Base-by-base conservation (phyloP, 805 yeast genomes). In the Danielia reshetovae region DNA sequence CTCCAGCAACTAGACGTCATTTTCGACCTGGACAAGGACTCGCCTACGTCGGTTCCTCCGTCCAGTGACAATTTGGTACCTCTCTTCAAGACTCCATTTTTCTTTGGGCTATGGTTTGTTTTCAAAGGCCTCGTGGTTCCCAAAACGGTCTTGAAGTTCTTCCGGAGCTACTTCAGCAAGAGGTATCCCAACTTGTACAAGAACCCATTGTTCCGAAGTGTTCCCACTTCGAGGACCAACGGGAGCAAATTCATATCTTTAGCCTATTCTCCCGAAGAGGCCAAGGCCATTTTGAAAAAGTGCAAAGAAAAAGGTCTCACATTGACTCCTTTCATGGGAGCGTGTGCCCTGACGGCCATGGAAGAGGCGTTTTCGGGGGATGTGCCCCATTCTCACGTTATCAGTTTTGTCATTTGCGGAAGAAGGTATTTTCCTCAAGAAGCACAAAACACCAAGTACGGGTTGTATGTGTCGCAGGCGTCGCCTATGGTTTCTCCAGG, bases 281-380 rank as follows among this genome's bases (percentile, higher is more conserved):
- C 33, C 7, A 25, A 23, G 5, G 10, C 16, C 5, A 13, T 43
- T 11, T 32, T 43, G 27, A 32, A 27, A 7, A 17, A 23, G 7
- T 38, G 42, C 27, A 35, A 35, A 11, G 24, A 11, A 11, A 18
- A 24, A 7, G 23, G 22, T 2, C 6, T 32, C 12, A 40, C 49
- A 2, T 21, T 45, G 34, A 43, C 49, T 8, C 40, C 48, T 12
- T 30, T 29, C 9, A 12, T 45, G 27, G 38, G 46, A 1, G 31
- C 49, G 1, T 19, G 22, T 8, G 13, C 38, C 3, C 23, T 16
- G 23, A 11, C 15, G 13, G 34, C 39, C 6, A 19, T 41, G 10
- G 40, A 43, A 5, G 18, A 15, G 8, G 16, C 31, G 4, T 24
- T 43, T 9, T 14, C 14, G 7, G 14, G 35, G 21, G 15, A 15